Percentiles rank a stretch among this genome's conserved stretches.
phyloP scores from a whole-genome alignment of 345 rosid genomes.

The Populus ilicifolia region DNA sequence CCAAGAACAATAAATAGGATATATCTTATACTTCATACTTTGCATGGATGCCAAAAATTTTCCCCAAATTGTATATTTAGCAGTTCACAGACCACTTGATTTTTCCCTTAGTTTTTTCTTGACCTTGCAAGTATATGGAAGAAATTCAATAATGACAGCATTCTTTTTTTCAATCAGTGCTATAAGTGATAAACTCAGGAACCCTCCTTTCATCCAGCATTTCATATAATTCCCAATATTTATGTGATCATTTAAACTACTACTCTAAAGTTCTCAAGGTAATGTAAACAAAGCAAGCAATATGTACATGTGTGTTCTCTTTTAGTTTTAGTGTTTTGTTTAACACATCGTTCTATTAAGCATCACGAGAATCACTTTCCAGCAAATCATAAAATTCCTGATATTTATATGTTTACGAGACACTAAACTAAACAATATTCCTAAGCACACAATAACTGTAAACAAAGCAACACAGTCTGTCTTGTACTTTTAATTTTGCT shows the following conservation, averaged over 20 bases:
- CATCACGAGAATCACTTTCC: conserved; percentile 3
- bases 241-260: neutral
- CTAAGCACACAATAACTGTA: neutral
- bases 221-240: neutral
- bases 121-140: neutral
- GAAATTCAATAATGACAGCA: neutral
- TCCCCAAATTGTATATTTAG: neutral
- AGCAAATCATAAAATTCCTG: neutral
- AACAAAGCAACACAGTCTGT: too few species aligned
- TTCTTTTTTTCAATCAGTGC: neutral
- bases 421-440: neutral
- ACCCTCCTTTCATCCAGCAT: neutral
- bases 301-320: neutral
- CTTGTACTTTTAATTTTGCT: neutral
- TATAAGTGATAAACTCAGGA: neutral
- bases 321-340: neutral
- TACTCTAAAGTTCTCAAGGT: neutral
- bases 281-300: neutral
- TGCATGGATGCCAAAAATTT: neutral
- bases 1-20: neutral
- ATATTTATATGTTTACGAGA: neutral
- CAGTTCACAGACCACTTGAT: neutral
- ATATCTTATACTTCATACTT: neutral
- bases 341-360: neutral
- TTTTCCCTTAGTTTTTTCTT: neutral